Percentiles rank a stretch among this genome's conserved stretches.
phyloP scores from a whole-genome alignment of 306 rosid species.

The Hylodesmum podocarpum region DNA sequence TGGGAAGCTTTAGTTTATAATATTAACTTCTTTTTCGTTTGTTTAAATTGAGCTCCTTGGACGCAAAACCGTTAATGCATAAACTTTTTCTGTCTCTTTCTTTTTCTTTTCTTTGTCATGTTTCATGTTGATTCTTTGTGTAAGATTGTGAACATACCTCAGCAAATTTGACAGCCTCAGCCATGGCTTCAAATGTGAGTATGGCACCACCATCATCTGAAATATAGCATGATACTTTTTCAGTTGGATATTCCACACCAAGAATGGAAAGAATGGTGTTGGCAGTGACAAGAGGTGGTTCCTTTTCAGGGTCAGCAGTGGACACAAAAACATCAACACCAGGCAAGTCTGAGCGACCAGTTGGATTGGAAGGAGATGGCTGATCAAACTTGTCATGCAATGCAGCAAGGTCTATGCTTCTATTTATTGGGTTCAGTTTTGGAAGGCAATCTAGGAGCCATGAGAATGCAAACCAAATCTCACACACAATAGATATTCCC shows the following conservation, averaged over 20 bases:
- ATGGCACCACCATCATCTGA: constrained; percentile 20
- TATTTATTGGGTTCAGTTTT: constrained; percentile 1
- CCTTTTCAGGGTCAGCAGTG: constrained; percentile 15
- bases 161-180: constrained; percentile 17
- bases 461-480: constrained; percentile 13
- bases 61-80: no score
- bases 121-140: neutral
- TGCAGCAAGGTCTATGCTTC: neutral
- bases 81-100: no score
- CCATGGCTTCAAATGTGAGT: constrained; percentile 21
- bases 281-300: constrained; percentile 17
- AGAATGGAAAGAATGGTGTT: constrained; percentile 23
- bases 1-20: neutral
- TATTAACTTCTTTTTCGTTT: no score
- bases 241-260: neutral
- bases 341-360: constrained; percentile 13
- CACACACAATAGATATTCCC: constrained; percentile 16
- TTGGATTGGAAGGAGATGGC: neutral
- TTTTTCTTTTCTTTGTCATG: neutral
- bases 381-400: constrained; percentile 7
- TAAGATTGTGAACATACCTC: neutral
- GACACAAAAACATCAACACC: constrained; percentile 9
- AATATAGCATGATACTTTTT: neutral
- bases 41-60: no score
- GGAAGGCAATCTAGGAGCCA: constrained; percentile 3